Evolutionary conservation across 1,139 yeast genomes (phyloP).

Genomic region (Neolecta irregularis): DNA sequence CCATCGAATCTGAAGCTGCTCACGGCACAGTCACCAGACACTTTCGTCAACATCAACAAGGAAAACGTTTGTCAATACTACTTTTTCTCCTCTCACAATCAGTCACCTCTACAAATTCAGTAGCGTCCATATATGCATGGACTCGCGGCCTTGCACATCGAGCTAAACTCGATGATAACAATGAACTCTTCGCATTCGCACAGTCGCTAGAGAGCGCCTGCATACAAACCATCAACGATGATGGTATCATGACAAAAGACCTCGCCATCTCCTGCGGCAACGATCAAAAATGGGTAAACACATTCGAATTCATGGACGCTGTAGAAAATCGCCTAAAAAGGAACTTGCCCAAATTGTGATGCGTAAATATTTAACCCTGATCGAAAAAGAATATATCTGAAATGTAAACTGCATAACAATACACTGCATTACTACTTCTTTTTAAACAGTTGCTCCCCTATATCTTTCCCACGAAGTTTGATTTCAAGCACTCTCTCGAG

Average conservation of each 20-base stretch:
- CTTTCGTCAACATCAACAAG: slow-evolving; percentile 85
- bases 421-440: too few relatives aligned
- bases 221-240: slow-evolving; percentile 68
- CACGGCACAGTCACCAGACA: slow-evolving; percentile 97
- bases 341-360: too few relatives aligned
- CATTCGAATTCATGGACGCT: slow-evolving; percentile 79
- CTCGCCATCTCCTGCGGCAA: slow-evolving; percentile 77
- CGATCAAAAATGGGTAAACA: slow-evolving; percentile 71
- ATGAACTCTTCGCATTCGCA: slow-evolving; percentile 69
- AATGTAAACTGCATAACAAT: too few relatives aligned
- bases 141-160: slow-evolving; percentile 82
- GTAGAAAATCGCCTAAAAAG: slow-evolving; percentile 38
- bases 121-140: slow-evolving; percentile 98
- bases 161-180: slow-evolving; percentile 74
- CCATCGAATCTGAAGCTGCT: slow-evolving; percentile 93
- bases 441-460: too few relatives aligned
- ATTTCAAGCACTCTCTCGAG: slow-evolving; percentile 70
- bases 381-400: too few relatives aligned
- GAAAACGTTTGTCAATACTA: too few relatives aligned
- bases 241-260: slow-evolving; percentile 89
- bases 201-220: slow-evolving; percentile 65
- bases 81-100: too few relatives aligned
- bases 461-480: too few relatives aligned
- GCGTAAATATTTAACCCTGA: too few relatives aligned
- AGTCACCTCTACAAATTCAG: slow-evolving; percentile 96